Evolutionary conservation across 2,329 filamentous ascomycete genomes (phyloP), one percentile per base, ranked within the genome.

Genomic region (Aspergillus latus): DNA sequence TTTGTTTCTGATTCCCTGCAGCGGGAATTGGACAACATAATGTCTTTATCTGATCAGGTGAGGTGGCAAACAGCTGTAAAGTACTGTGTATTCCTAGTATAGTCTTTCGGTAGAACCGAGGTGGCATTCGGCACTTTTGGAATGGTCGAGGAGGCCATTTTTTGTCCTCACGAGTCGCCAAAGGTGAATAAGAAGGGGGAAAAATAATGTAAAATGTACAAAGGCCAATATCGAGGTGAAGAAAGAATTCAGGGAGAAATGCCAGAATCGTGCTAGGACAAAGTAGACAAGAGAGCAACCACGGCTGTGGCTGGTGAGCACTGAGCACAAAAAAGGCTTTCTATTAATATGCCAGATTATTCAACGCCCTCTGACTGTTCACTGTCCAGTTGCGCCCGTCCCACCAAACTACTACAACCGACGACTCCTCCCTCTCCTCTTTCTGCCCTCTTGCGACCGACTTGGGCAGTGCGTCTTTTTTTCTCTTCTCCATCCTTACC

Each of bases 291-390:
- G 26, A 46, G 37, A 47, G 21, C 21, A 52, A 16, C 51, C 47
- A 60, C 56, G 49, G 49, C 15, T 60, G 58, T 60, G 58, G 58
- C 58, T 60, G 52, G 58, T 60, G 58, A 52, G 43, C 52, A 57
- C 54, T 21, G 21, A 21, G 21, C 21, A 56, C 42, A 36, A 43
- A 52, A 57, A 52, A 43, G 45, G 32, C 36, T 42, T 48, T 49
- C 45, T 48, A 49, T 54, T 54, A 54, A 54, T 49, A 54, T 54
- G 45, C 45, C 48, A 54, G 45, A 57, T 57, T 57, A 57, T 57
- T 57, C 54, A 57, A 57, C 49, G 44, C 49, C 37, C 13, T 44
- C 43, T 39, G 50, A 29, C 44, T 44, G 44, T 47, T 48, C 40
- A 29, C 44, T 44, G 39, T 47, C 43, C 40, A 46, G 39, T 53